phyloP scores from a whole-genome alignment of 257 asterid genomes.

The Solanum chaucha region DNA sequence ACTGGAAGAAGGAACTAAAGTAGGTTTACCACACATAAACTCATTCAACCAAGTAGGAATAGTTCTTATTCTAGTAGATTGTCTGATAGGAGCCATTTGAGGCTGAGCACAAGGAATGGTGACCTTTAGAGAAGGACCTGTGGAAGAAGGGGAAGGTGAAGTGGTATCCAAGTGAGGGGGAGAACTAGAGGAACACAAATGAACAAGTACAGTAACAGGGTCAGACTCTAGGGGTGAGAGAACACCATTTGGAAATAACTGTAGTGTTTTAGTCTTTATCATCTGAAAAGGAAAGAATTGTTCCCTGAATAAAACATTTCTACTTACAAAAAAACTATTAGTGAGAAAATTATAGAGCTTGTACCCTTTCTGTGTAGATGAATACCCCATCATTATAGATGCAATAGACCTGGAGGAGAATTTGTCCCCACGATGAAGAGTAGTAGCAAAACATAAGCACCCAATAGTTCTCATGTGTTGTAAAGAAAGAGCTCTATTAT shows the following conservation, averaged over 20 bases:
- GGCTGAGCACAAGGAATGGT: neutral
- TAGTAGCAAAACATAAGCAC: too few relatives aligned
- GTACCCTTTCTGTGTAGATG: neutral
- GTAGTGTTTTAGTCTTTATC: neutral
- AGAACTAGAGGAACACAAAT: too few relatives aligned
- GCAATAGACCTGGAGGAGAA: neutral
- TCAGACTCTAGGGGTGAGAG: neutral
- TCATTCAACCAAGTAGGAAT: neutral
- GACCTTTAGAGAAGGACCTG: neutral
- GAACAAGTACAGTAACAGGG: too few relatives aligned
- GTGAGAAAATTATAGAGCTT: neutral
- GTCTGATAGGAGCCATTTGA: too few relatives aligned
- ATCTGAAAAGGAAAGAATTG: neutral
- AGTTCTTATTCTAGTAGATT: too few relatives aligned
- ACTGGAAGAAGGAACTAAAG: neutral
- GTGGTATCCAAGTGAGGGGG: too few relatives aligned
- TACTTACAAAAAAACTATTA: neutral
- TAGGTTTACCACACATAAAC: neutral
- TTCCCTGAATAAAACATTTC: too few relatives aligned
- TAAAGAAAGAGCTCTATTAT: neutral
- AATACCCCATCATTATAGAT: neutral
- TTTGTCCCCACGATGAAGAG: neutral
- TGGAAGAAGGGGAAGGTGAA: too few relatives aligned
- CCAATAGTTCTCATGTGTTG: neutral
- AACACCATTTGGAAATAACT: neutral